Evolutionary conservation across 2,329 filamentous ascomycete genomes (phyloP), one percentile per base, ranked within the genome.

Genomic region (Bipolaris bicolor): DNA sequence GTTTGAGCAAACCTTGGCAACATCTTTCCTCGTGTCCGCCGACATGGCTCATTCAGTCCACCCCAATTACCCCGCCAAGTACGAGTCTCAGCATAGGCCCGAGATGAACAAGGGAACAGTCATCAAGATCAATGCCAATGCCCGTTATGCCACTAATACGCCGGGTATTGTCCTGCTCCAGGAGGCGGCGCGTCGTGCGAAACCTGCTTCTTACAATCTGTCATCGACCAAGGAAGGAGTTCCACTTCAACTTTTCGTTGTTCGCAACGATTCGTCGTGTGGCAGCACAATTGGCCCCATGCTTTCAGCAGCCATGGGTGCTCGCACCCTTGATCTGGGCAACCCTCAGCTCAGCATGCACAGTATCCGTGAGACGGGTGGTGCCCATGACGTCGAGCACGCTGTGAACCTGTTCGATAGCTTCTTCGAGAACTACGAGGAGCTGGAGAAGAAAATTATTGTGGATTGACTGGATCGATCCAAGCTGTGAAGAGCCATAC

Each of bases 261-360:
- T 98, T 45, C 87, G 93, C 72, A 99, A 99, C 77, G 95, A 99
- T 76, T 95, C 90, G 3, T 87, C 90, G 50, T 99, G 95, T 76
- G 95, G 95, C 54, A 94, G 91, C 80, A 99, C 95, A 34, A 99
- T 99, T 71, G 95, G 95, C 0, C 95, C 95, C n/a, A 97, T 97
- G 88, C 82, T 98, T 44, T 90, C 90, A 52, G 92, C 94, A 22
- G 89, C 89, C 57, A 81, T 98, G 68, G 95, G 95, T 55, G 88
- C 92, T 52, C 84, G 95, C 61, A 98, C 95, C 1, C 82, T 99
- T 43, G 95, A 99, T 78, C 79, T 98, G 55, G 94, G 94, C 9
- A 98, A 97, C 78, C 89, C 94, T 26, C 94, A 98, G 81, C 82
- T 97, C 63, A 92, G 90, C 74, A 98, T 98, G 95, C 94, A 98